Conservation (phyloP, 2,329 filamentous ascomycete species). For the Cytospora leucostoma region DNA sequence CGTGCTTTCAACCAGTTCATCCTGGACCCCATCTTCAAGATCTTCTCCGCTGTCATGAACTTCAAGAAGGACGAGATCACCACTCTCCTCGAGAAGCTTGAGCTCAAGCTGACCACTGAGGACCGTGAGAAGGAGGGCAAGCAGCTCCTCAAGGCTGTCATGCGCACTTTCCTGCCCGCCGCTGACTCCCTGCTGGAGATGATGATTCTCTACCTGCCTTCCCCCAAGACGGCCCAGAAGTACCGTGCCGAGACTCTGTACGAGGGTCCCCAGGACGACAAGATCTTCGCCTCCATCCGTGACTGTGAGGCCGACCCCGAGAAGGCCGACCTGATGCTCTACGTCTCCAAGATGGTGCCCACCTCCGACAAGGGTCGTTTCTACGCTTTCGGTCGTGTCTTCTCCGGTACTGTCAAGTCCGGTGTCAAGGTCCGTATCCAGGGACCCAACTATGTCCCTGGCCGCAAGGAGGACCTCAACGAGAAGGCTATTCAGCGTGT, state of each 20-base stretch:
- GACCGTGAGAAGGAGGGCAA: conserved; percentile 97
- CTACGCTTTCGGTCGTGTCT: conserved; percentile 99
- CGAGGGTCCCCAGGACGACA: conserved; percentile 93
- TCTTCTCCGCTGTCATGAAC: conserved; percentile 96
- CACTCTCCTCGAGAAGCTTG: conserved; percentile 85
- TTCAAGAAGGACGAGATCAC: conserved; percentile 93
- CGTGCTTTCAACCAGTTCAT: conserved; percentile 99
- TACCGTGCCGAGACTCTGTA: conserved; percentile 99
- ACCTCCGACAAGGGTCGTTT: conserved; percentile 99
- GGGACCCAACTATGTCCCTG: conserved; percentile 96
- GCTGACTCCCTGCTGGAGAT: conserved; percentile 98
- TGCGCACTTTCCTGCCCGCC: conserved; percentile 98
- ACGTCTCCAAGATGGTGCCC: conserved; percentile 99
- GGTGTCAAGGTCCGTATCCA: conserved; percentile 99
- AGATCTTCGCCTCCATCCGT: conserved; percentile 92
- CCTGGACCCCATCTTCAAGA: conserved; percentile 99
- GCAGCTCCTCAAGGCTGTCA: conserved; percentile 94
- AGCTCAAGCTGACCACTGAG: conserved; percentile 83
- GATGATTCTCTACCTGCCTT: conserved; percentile 99
- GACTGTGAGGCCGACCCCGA: conserved; percentile 78
- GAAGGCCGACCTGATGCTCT: conserved; percentile 98
- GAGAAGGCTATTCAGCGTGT: conserved; percentile 99
- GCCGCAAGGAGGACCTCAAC: conserved; percentile 98
- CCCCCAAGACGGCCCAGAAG: conserved; percentile 90
- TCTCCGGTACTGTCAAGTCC: conserved; percentile 95